phyloP scores from a whole-genome alignment of 805 yeast genomes.

The Naumovozyma castellii region DNA sequence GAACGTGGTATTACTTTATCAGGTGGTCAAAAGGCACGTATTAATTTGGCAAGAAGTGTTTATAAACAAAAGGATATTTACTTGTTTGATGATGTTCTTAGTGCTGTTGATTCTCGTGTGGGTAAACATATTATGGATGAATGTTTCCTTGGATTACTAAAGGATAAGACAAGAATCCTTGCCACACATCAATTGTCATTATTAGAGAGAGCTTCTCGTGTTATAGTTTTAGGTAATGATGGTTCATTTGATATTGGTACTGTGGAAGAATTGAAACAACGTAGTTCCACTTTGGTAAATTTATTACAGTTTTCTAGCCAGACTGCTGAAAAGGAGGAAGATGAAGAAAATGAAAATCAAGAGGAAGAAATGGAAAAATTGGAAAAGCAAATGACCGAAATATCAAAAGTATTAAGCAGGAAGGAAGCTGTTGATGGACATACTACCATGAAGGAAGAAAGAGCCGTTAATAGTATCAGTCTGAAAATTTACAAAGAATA shows the following conservation, averaged over 20 bases:
- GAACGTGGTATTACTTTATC: slow-evolving; percentile 78
- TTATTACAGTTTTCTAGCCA: slow-evolving; percentile 41
- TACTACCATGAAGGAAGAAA: slow-evolving; percentile 43
- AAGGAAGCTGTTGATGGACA: slow-evolving; percentile 25
- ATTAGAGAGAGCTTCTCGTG: slow-evolving; percentile 57
- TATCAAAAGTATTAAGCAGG: slow-evolving; percentile 4
- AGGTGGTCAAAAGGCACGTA: slow-evolving; percentile 86
- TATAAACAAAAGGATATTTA: slow-evolving; percentile 60
- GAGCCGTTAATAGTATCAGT: slow-evolving; percentile 48
- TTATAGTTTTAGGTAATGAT: slow-evolving; percentile 54
- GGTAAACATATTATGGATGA: slow-evolving; percentile 68
- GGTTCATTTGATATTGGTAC: slow-evolving; percentile 61
- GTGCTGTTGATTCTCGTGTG: slow-evolving; percentile 82
- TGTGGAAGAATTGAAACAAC: slow-evolving; percentile 39
- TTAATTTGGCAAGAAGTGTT: slow-evolving; percentile 70
- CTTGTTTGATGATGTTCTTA: slow-evolving; percentile 66
- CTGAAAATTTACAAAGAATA: slow-evolving; percentile 42
- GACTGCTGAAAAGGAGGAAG: slow-evolving; percentile 24
- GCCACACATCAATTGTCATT: slow-evolving; percentile 81
- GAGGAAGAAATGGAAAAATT: slow-evolving; percentile 11
- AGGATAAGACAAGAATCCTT: slow-evolving; percentile 54
- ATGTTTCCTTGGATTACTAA: slow-evolving; percentile 53
- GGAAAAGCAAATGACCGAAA: slow-evolving; percentile 13
- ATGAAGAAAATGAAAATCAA: slow-evolving; percentile 20
- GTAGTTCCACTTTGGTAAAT: slow-evolving; percentile 40